Conservation (phyloP, 192 early-diverging fungal species). For the Gryganskiella cystojenkinii region DNA sequence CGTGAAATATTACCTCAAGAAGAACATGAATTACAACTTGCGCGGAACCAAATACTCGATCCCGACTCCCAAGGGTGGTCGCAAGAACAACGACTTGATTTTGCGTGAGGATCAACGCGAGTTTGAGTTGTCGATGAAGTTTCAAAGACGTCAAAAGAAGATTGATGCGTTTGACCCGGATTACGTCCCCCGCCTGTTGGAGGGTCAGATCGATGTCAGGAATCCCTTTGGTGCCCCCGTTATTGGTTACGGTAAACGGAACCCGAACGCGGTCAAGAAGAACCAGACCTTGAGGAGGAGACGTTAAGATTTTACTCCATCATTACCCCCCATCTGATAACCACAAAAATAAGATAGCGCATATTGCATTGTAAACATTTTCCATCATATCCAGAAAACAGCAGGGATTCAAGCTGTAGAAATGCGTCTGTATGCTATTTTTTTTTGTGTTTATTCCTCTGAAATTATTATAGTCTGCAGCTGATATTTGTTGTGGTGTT, state of each 20-base stretch:
- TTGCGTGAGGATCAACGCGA: constrained; percentile 94
- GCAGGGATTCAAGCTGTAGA: no score
- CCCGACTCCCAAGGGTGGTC: constrained; percentile 85
- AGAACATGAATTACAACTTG: constrained; percentile 90
- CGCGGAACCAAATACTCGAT: constrained; percentile 93
- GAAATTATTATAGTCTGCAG: no score
- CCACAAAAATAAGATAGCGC: no score
- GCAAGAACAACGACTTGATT: constrained; percentile 78
- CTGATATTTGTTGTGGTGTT: no score
- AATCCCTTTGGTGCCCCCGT: constrained; percentile 73
- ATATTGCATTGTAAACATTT: no score
- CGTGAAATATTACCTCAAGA: constrained; percentile 85
- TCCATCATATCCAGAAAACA: no score
- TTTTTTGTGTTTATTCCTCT: no score
- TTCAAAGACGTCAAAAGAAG: constrained; percentile 59
- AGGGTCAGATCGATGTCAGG: constrained; percentile 59
- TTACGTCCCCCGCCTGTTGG: constrained; percentile 64
- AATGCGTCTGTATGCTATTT: no score
- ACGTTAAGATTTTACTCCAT: no score
- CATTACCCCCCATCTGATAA: no score
- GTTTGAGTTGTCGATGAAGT: constrained; percentile 71
- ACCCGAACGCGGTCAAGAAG: constrained; percentile 70
- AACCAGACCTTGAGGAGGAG: constrained; percentile 50
- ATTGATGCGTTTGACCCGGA: constrained; percentile 77
- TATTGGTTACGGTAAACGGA: constrained; percentile 75